Evolutionary conservation across 805 yeast species (phyloP), one percentile per base, ranked within the genome.

Genomic region (Hermanozyma aechmeae): DNA sequence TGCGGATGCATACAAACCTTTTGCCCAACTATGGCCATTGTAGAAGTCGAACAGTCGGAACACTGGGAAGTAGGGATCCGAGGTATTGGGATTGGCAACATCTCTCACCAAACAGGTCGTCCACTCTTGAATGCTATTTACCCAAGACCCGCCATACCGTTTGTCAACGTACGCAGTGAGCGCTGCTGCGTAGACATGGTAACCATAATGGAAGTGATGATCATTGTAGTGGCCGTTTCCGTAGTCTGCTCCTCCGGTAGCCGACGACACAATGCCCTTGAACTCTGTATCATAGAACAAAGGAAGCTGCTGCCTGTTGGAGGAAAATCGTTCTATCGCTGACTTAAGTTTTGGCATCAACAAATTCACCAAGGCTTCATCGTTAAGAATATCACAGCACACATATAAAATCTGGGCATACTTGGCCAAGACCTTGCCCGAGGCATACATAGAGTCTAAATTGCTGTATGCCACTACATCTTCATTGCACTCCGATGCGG

Each of bases 391-490:
- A 13, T 20, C 5, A 13, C 10, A 4, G 9, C 5, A 20, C 22
- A 20, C 22, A 5, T 8, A 20, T 13, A 20, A 20, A n/a, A 20
- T 13, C 5, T 6, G 4, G 22, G 22, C 22, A 8, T 20, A 20
- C 22, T 20, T 20, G n/a, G 10, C 22, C 9, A 20, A 8, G n/a
- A 20, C n/a, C 22, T 20, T 20, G 22, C 22, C 22, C 13, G 13
- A 11, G 22, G 22, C 10, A 8, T 20, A 20, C 22, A 20, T 20
- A 5, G 9, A 5, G 9, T 5, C 9, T 4, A 20, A n/a, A 2
- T 50, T 41, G 11, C 13, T 11, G 11, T 6, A 6, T 5, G 11
- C 22, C 10, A 8, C 22, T 13, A 20, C 22, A 8, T 20, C 22
- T n/a, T 20, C 10, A 8, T 8, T 8, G 10, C 4, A 6, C 22